These are phyloP conservation scores for Gossypium australe DNA, from an alignment of 345 rosid genomes.

Conservation along the genomic window DNA sequence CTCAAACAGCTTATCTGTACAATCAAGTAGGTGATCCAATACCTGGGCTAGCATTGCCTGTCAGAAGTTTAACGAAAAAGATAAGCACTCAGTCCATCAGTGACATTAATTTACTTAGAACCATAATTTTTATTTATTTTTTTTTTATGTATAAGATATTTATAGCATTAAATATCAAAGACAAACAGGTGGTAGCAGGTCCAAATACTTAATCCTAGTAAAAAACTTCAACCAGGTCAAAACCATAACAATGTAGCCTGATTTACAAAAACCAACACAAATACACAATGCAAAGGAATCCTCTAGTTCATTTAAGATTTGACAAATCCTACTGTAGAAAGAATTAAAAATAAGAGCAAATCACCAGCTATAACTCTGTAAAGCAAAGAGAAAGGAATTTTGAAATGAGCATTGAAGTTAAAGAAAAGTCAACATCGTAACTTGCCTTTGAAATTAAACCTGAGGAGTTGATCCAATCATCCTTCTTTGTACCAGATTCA, in stretches of 20 bases:
- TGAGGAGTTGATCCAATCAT: slow-evolving; percentile 20
- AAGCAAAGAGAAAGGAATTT: background rate
- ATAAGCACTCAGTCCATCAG: background rate
- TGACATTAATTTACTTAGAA: background rate
- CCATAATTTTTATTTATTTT: background rate
- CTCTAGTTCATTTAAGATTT: background rate
- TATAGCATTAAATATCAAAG: background rate
- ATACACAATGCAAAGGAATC: background rate
- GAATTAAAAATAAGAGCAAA: background rate
- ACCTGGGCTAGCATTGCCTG: slow-evolving; percentile 52
- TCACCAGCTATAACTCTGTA: background rate
- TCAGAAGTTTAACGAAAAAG: background rate
- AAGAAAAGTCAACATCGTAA: slow-evolving; percentile 14
- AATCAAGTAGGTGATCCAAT: slow-evolving; percentile 62
- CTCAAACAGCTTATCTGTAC: slow-evolving; percentile 47
- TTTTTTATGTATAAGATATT: background rate
- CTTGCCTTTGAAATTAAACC: slow-evolving; percentile 44
- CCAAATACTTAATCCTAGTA: background rate
- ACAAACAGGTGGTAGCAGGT: background rate
- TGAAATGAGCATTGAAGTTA: slow-evolving; percentile 1
- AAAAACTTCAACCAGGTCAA: background rate
- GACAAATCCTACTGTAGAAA: background rate
- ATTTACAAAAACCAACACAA: background rate
- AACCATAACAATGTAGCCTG: background rate
- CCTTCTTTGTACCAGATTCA: slow-evolving; percentile 21